A percentile compares a stretch with the other conserved stretches of the same genome.
phyloP scores from a whole-genome alignment of 139 green algal species.

The Chlorella sorokiniana region DNA sequence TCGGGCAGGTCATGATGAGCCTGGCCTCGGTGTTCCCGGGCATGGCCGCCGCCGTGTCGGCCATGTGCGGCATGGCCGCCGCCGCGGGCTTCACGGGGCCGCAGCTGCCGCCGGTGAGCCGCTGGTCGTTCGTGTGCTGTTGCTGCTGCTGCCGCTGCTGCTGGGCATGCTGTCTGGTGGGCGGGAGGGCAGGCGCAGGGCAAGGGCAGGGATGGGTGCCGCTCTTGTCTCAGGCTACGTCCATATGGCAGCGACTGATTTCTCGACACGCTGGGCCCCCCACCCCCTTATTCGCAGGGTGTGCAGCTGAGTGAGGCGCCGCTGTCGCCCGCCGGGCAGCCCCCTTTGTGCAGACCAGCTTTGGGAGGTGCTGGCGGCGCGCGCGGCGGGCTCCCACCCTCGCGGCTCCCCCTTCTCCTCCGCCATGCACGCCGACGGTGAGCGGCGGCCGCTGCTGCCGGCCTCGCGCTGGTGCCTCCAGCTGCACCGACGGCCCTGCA shows the following conservation, averaged over 20 bases:
- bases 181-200: neutral
- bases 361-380: conserved; percentile 44
- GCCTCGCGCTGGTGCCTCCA: neutral
- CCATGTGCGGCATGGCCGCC: conserved; percentile 30
- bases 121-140: too few relatives aligned
- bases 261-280: neutral
- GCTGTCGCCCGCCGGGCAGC: neutral
- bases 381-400: conserved; percentile 9
- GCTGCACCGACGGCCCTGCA: neutral
- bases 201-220: neutral
- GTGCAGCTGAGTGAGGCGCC: neutral
- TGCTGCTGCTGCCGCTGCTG: neutral
- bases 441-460: neutral
- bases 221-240: too few relatives aligned
- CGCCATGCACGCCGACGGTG: neutral
- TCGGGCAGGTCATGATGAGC: conserved; percentile 44
- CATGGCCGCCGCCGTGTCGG: conserved; percentile 35
- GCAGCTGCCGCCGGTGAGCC: conserved; percentile 23
- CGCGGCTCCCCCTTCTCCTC: conserved; percentile 18
- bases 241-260: too few relatives aligned
- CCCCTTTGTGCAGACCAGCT: conserved; percentile 24
- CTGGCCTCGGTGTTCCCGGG: conserved; percentile 38
- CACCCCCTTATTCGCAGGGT: neutral
- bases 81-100: conserved; percentile 21
- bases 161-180: neutral